Conservation (phyloP, 2,329 filamentous ascomycete genomes). For the Colletotrichum orchidophilum region DNA sequence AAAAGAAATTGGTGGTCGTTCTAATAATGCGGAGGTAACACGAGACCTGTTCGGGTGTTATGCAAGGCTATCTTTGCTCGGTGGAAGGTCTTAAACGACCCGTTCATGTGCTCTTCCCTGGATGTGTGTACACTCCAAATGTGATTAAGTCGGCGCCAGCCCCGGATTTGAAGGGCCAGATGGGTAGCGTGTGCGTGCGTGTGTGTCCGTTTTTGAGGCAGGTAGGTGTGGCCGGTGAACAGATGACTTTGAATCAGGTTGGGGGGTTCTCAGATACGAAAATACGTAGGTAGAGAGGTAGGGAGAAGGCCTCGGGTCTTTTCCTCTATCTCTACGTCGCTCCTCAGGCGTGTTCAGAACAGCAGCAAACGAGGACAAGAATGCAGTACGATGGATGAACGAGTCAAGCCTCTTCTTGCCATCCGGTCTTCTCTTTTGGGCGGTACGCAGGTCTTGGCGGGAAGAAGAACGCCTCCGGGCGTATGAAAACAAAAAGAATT, state of each 20-base stretch:
- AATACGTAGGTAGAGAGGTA: background rate
- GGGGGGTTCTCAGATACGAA: background rate
- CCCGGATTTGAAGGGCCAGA: constrained; percentile 13
- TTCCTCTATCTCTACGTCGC: background rate
- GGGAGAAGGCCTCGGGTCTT: background rate
- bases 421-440: background rate
- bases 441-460: background rate
- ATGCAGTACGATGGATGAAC: constrained; percentile 1
- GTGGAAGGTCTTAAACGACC: background rate
- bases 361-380: background rate
- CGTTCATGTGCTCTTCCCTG: constrained; percentile 8
- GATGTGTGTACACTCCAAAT: background rate
- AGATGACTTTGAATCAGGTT: background rate
- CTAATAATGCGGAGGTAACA: background rate
- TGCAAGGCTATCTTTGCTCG: background rate
- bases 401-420: constrained; percentile 19
- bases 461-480: background rate
- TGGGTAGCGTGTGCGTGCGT: background rate
- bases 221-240: background rate
- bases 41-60: background rate
- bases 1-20: background rate
- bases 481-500: background rate
- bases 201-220: background rate
- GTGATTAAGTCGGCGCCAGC: constrained; percentile 26
- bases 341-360: background rate